Base-by-base conservation (phyloP, 1,284 basidiomycete genomes). In the Ganoderma lingzhi region DNA sequence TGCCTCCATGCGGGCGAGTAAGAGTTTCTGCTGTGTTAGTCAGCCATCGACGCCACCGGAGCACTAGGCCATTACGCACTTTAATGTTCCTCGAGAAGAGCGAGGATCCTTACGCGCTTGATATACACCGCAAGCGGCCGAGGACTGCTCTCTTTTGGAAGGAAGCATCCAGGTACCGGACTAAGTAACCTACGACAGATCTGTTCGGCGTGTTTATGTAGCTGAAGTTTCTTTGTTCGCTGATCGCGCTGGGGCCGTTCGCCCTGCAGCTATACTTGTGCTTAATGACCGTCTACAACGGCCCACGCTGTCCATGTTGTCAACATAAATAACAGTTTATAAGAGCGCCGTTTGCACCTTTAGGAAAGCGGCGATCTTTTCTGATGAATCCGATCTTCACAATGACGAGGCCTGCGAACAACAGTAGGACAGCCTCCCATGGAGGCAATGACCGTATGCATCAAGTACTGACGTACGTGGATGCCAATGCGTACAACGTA, bases 21-120 rank as follows among this genome's bases (percentile, higher is more conserved):
- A 30, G 17, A 37, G n/a, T 19, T 59, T 59, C 56, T 59, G 56
- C 56, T 35, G 35, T 23, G 8, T 59, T 59, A 39, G 56, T 39
- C 56, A 59, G 19, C 56, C 56, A 23, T 59, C 56, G 56, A 59
- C 35, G 35, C 19, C 56, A 35, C 35, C 56, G 56, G 55, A 15
- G 17, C 35, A 39, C 19, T 39, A 9, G 39, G 9, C 39, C 9
- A 59, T 3, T n/a, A 35, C 56, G 35, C 56, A 39, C 56, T 17
- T n/a, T 37, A 37, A 19, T 59, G 6, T 59, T 12, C 23, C 19
- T 51, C 32, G n/a, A 19, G 6, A 32, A 59, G 6, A 10, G 56
- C 8, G 56, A 59, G 56, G 56, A 59, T 59, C 56, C 56, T 59
- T 9, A 28, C n/a, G 45, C 19, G 10, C 32, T 5, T 58, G 35